Percentiles rank a stretch among this genome's conserved stretches.
Conservation (phyloP, 2,329 filamentous ascomycete species). For the Monilinia polystroma region DNA sequence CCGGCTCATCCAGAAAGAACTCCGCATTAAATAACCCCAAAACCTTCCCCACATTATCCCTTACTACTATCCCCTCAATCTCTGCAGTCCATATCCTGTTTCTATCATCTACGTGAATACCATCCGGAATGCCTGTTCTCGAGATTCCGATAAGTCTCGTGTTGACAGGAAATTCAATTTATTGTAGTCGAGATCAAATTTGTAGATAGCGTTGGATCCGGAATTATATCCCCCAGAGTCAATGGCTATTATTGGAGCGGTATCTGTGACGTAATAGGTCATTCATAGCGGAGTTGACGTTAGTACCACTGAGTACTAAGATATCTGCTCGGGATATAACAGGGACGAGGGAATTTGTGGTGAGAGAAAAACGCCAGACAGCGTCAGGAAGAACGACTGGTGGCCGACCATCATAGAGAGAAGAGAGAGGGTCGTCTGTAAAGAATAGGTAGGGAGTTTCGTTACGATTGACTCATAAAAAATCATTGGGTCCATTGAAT, state of each 20-base stretch:
- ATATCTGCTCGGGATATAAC: conserved; percentile 12
- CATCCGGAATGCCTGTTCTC: conserved; percentile 15
- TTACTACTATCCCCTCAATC: conserved; percentile 6
- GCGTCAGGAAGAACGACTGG: conserved; percentile 1
- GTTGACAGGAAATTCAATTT: not conserved
- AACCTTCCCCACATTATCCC: not conserved
- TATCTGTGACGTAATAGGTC: conserved; percentile 16
- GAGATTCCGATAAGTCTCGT: conserved; percentile 6
- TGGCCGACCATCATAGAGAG: not conserved
- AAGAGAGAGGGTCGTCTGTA: not conserved
- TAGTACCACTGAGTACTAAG: conserved; percentile 6
- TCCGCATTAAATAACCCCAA: conserved; percentile 16
- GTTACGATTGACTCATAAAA: not conserved
- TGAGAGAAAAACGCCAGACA: conserved; percentile 17
- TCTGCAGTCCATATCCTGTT: conserved; percentile 17
- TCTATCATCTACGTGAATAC: conserved; percentile 18
- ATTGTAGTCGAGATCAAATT: conserved; percentile 5
- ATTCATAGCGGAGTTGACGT: not conserved
- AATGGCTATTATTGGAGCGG: not conserved
- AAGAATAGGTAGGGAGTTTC: conserved; percentile 8
- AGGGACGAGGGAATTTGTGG: conserved; percentile 3
- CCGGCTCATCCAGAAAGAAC: not conserved
- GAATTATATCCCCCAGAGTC: not conserved
- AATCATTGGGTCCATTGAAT: conserved; percentile 5
- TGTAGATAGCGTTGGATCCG: conserved; percentile 6